phyloP scores from a whole-genome alignment of 129 eudicot genomes.

The Daucus carota region DH1_v3.0 NC_030382.2:39819001-39819500 shows the following conservation, averaged over 20 bases:
- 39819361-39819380: slow-evolving; percentile 49
- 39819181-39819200: neutral
- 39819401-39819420: neutral
- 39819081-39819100: neutral
- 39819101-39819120: no score
- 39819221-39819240: neutral
- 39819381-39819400: neutral
- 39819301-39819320: slow-evolving; percentile 71
- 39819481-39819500: slow-evolving; percentile 59
- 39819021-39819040: neutral
- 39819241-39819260: neutral
- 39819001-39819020: neutral
- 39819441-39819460: slow-evolving; percentile 36
- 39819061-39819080: neutral
- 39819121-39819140: neutral
- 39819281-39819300: neutral
- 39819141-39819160: neutral
- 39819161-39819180: neutral
- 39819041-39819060: neutral
- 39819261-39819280: neutral
- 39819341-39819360: slow-evolving; percentile 50
- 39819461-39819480: slow-evolving; percentile 65
- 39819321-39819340: slow-evolving; percentile 65
- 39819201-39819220: no score
- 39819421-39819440: neutral